These are phyloP conservation scores for Lophiotrema nucula DNA, from an alignment of 495 filamentous ascomycete species.

Conservation along the genomic window DNA sequence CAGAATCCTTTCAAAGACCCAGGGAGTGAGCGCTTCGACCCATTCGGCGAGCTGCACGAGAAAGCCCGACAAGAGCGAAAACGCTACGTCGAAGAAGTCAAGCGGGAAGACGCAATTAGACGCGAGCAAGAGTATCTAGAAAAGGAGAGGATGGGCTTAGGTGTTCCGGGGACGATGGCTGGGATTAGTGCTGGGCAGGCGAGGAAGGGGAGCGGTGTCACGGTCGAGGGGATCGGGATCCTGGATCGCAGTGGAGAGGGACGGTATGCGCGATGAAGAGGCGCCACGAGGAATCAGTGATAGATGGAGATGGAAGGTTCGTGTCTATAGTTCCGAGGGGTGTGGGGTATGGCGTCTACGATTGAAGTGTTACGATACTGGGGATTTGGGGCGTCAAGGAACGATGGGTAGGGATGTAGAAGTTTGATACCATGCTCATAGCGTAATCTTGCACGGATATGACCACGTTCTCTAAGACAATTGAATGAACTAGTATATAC, in stretches of 20 bases:
- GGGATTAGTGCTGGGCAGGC: too few relatives aligned
- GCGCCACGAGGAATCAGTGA: too few relatives aligned
- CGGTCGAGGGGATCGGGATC: slow-evolving; percentile 14
- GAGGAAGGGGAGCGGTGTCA: slow-evolving; percentile 22
- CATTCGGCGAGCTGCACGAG: slow-evolving; percentile 31
- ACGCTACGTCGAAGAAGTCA: slow-evolving; percentile 20
- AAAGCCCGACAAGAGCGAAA: slow-evolving; percentile 19
- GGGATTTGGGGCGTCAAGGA: too few relatives aligned
- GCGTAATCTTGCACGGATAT: too few relatives aligned
- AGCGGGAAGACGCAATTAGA: neutral
- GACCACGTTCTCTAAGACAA: too few relatives aligned
- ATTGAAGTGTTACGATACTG: too few relatives aligned
- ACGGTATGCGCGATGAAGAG: neutral
- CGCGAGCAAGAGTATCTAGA: slow-evolving; percentile 10
- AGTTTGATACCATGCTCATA: too few relatives aligned
- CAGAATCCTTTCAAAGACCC: slow-evolving; percentile 30
- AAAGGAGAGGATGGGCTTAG: slow-evolving; percentile 24
- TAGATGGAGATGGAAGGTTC: too few relatives aligned
- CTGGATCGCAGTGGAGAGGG: slow-evolving; percentile 16
- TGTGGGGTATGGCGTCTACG: too few relatives aligned
- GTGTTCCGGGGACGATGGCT: neutral
- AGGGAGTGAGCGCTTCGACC: slow-evolving; percentile 27
- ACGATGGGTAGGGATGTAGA: too few relatives aligned
- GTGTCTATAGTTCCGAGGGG: too few relatives aligned
- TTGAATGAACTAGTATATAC: too few relatives aligned